phyloP scores from a whole-genome alignment of 2,329 filamentous ascomycete species.

The Colletotrichum siamense region DNA sequence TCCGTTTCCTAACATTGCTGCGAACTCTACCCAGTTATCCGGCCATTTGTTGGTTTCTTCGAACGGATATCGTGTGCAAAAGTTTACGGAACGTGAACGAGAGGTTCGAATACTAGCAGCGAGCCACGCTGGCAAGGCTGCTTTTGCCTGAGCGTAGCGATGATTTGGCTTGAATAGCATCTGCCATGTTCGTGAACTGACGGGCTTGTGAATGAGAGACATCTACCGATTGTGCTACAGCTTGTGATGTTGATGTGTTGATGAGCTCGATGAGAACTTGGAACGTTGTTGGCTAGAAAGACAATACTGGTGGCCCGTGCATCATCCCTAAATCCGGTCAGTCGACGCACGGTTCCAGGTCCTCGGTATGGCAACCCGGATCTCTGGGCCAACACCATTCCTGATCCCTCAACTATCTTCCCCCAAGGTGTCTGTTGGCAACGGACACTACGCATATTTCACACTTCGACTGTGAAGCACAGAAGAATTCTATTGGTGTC shows the following conservation, averaged over 20 bases:
- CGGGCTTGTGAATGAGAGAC: background rate
- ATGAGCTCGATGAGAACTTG: background rate
- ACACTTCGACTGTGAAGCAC: background rate
- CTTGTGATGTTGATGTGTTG: background rate
- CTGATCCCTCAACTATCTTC: background rate
- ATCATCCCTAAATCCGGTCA: background rate
- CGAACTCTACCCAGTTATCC: background rate
- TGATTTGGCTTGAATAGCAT: background rate
- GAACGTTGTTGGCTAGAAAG: background rate
- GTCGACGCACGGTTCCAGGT: background rate
- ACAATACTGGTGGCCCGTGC: background rate
- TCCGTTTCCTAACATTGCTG: background rate
- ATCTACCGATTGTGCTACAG: background rate
- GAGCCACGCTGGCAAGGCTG: background rate
- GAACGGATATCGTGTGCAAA: background rate
- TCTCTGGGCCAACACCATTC: no score
- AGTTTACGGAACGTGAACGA: background rate
- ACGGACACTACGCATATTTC: background rate
- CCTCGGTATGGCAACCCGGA: background rate
- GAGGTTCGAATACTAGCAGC: background rate
- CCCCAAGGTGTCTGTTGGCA: background rate
- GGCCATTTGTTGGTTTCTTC: background rate
- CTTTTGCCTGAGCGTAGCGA: background rate
- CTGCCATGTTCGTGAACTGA: background rate
- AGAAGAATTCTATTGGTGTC: background rate